These are phyloP conservation scores for Candida oleophila DNA, from an alignment of 805 yeast genomes.

Conservation along the genomic window DNA sequence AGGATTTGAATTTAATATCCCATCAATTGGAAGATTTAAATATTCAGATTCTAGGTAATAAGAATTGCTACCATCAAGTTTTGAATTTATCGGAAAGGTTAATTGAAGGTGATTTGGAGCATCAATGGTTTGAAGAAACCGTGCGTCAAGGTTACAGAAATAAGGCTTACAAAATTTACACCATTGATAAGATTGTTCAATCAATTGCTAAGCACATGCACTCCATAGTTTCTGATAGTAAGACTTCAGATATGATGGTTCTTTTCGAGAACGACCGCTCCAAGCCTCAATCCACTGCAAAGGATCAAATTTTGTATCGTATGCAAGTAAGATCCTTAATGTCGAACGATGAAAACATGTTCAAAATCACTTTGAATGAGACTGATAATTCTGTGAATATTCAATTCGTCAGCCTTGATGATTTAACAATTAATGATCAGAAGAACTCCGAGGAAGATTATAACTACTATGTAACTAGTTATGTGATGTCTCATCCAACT, in stretches of 20 bases:
- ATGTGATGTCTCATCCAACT: slow-evolving; percentile 93
- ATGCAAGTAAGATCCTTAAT: slow-evolving; percentile 81
- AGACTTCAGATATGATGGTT: slow-evolving; percentile 75
- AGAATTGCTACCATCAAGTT: slow-evolving; percentile 76
- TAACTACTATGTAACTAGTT: slow-evolving; percentile 92
- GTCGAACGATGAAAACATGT: slow-evolving; percentile 85
- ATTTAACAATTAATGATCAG: slow-evolving; percentile 69
- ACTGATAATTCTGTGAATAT: slow-evolving; percentile 54
- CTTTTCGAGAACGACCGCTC: slow-evolving; percentile 82
- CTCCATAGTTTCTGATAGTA: slow-evolving; percentile 72
- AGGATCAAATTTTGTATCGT: slow-evolving; percentile 86
- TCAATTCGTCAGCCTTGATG: slow-evolving; percentile 85
- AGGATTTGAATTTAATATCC: slow-evolving; percentile 78
- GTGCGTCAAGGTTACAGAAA: slow-evolving; percentile 93
- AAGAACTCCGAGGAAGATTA: slow-evolving; percentile 80
- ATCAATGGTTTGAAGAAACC: slow-evolving; percentile 92
- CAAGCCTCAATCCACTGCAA: slow-evolving; percentile 64
- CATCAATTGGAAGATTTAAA: slow-evolving; percentile 82
- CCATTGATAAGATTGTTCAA: slow-evolving; percentile 89
- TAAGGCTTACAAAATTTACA: slow-evolving; percentile 88
- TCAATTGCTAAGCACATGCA: slow-evolving; percentile 76
- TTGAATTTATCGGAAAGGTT: slow-evolving; percentile 69
- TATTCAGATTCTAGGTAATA: slow-evolving; percentile 59
- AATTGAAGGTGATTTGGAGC: slow-evolving; percentile 89
- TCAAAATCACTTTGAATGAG: slow-evolving; percentile 74